Evolutionary conservation across 2,329 filamentous ascomycete genomes (phyloP).

Genomic region (Penicillium vulpinum): DNA sequence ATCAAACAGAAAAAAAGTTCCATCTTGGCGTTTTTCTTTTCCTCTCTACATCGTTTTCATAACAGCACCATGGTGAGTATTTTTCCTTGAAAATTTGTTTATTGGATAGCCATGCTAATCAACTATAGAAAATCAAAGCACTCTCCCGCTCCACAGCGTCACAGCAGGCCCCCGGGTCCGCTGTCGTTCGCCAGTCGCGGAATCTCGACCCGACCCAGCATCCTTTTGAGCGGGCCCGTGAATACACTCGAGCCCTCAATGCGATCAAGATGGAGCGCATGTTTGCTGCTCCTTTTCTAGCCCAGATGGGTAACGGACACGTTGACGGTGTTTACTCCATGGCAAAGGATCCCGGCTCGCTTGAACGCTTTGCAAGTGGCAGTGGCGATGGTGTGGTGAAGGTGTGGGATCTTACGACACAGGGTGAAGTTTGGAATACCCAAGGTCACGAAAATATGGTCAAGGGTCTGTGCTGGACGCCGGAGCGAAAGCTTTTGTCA

Average conservation of each 20-base stretch:
- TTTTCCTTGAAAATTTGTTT: neutral
- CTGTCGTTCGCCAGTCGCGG: slow-evolving; percentile 47
- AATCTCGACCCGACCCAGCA: slow-evolving; percentile 79
- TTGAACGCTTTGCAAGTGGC: slow-evolving; percentile 76
- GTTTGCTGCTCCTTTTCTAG: slow-evolving; percentile 82
- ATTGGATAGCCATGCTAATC: slow-evolving; percentile 9
- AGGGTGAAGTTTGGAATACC: slow-evolving; percentile 72
- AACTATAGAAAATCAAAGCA: slow-evolving; percentile 58
- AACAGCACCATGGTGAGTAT: slow-evolving; percentile 34
- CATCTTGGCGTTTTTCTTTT: slow-evolving; percentile 19
- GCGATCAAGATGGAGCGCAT: slow-evolving; percentile 92
- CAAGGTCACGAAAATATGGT: slow-evolving; percentile 92
- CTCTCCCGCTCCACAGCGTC: slow-evolving; percentile 49
- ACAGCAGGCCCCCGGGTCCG: slow-evolving; percentile 50
- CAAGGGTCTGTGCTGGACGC: slow-evolving; percentile 87
- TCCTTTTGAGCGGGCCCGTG: slow-evolving; percentile 85
- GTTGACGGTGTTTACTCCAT: slow-evolving; percentile 86
- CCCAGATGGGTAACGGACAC: slow-evolving; percentile 83
- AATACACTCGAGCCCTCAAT: slow-evolving; percentile 76
- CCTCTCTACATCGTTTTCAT: slow-evolving; percentile 13
- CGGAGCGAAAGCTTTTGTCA: slow-evolving; percentile 78
- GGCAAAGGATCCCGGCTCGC: slow-evolving; percentile 73
- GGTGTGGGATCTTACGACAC: slow-evolving; percentile 77
- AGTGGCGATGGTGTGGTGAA: slow-evolving; percentile 93
- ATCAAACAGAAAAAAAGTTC: slow-evolving; percentile 37